Evolutionary conservation across 1,284 basidiomycete species (phyloP), one percentile per base, ranked within the genome.

Genomic region (Cutaneotrichosporon sp.): DNA sequence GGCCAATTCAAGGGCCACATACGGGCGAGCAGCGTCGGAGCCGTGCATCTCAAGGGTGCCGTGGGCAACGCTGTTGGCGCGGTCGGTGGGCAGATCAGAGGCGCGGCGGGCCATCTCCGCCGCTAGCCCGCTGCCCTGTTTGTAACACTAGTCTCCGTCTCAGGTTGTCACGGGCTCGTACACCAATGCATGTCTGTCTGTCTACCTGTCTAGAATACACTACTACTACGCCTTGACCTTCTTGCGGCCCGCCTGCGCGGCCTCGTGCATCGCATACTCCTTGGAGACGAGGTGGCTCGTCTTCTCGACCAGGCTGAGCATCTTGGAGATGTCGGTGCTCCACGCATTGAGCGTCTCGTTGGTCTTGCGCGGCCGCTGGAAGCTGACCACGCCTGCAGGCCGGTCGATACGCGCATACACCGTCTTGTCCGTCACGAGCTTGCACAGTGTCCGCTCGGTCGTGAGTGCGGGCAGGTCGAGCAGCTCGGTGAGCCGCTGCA

Each of bases 301-400:
- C 75, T 82, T 82, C 70, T 83, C 82, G 33, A 83, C 79, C 64
- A 82, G 62, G 14, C 74, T 72, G 68, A 81, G 66, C 72, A 99
- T 81, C 79, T 90, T 93, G 74, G 90, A 89, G 85, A 99, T 92
- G 74, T 99, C 95, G 24, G 87, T 89, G 78, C 90, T 94, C 97
- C 97, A 99, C 64, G 89, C 89, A 73, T 99, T 99, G 85, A 99
- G 88, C 7, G 92, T 88, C 73, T 94, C 91, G 75, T 95, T 93
- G 2, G 90, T 86, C 65, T 64, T 69, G 84, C 88, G 74, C 83
- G 87, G 88, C 70, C 83, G 86, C 69, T 86, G 86, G 83, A 99
- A 99, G 72, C 84, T 89, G 60, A 99, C 87, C 60, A 98, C 84
- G 0, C 93, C 94, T 0, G 89, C 84, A 36, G 95, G 95, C 54